Percentiles rank a stretch among this genome's conserved stretches.
Evolutionary conservation across 2,329 filamentous ascomycete species (phyloP).

Genomic region (Pestalotiopsis sp.): DNA sequence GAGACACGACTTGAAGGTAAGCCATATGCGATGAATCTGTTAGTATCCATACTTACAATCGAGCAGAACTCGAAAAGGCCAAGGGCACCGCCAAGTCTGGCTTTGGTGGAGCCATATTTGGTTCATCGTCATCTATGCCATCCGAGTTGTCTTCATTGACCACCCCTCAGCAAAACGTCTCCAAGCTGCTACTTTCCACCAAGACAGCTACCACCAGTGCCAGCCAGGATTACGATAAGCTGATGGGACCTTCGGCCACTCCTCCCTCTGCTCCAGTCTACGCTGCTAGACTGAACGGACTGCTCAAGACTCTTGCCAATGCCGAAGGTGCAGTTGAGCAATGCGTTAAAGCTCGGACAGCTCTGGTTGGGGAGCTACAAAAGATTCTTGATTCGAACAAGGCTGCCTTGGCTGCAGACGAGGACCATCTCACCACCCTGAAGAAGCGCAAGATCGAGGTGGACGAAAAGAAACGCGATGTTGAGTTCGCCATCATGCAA

Average conservation of each 20-base stretch:
- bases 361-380: conserved; percentile 79
- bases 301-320: conserved; percentile 86
- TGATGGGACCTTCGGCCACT: conserved; percentile 70
- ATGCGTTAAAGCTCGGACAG: conserved; percentile 81
- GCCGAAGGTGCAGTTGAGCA: conserved; percentile 90
- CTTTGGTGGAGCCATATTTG: conserved; percentile 70
- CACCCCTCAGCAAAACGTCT: conserved; percentile 71
- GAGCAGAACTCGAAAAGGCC: conserved; percentile 64
- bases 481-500: conserved; percentile 89
- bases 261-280: conserved; percentile 86
- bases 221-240: conserved; percentile 81
- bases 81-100: conserved; percentile 55
- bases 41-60: conserved; percentile 17
- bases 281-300: conserved; percentile 82
- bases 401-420: conserved; percentile 69
- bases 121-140: conserved; percentile 64
- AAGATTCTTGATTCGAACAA: conserved; percentile 78
- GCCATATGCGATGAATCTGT: conserved; percentile 20
- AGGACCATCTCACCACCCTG: conserved; percentile 66
- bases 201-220: conserved; percentile 72
- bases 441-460: conserved; percentile 69
- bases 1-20: conserved; percentile 80
- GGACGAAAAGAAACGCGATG: conserved; percentile 82
- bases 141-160: conserved; percentile 78
- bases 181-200: conserved; percentile 71